Conservation (phyloP, 768 basidiomycete species). For the Mycena vitilis region DNA sequence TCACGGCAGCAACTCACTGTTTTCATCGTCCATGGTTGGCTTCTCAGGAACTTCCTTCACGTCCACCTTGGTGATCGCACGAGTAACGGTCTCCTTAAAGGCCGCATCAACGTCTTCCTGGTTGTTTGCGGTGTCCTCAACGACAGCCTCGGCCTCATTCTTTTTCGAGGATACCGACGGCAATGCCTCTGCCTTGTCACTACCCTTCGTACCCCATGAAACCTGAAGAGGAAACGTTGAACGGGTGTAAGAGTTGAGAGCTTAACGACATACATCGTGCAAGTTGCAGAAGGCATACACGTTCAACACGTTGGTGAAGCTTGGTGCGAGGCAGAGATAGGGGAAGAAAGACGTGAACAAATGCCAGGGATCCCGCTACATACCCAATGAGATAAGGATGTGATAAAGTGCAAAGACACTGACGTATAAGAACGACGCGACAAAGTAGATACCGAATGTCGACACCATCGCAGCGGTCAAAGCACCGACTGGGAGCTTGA, state of each 20-base stretch:
- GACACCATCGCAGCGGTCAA: slow-evolving; percentile 89
- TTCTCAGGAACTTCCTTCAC: slow-evolving; percentile 67
- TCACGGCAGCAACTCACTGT: slow-evolving; percentile 49
- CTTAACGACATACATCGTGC: slow-evolving; percentile 72
- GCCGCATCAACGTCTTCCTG: slow-evolving; percentile 85
- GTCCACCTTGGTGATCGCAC: slow-evolving; percentile 75
- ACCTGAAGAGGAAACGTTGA: slow-evolving; percentile 55
- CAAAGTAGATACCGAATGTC: slow-evolving; percentile 89
- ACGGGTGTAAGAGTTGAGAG: too few relatives aligned
- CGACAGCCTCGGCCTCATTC: slow-evolving; percentile 74
- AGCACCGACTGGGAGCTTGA: slow-evolving; percentile 81
- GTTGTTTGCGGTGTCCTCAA: slow-evolving; percentile 78
- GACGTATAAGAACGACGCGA: slow-evolving; percentile 68
- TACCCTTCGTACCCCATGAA: slow-evolving; percentile 96
- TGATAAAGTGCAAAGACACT: neutral
- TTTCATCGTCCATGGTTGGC: slow-evolving; percentile 82
- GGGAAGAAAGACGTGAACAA: slow-evolving; percentile 95
- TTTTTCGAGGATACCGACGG: slow-evolving; percentile 72
- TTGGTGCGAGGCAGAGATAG: slow-evolving; percentile 90
- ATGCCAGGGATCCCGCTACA: slow-evolving; percentile 95
- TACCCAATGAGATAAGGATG: neutral
- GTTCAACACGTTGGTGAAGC: slow-evolving; percentile 95
- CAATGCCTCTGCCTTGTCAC: slow-evolving; percentile 90
- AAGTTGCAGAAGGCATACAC: slow-evolving; percentile 98
- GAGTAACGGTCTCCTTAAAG: slow-evolving; percentile 86